Evolutionary conservation across 108 stramenopile species (phyloP).

Genomic region (Fistulifera solaris): DNA sequence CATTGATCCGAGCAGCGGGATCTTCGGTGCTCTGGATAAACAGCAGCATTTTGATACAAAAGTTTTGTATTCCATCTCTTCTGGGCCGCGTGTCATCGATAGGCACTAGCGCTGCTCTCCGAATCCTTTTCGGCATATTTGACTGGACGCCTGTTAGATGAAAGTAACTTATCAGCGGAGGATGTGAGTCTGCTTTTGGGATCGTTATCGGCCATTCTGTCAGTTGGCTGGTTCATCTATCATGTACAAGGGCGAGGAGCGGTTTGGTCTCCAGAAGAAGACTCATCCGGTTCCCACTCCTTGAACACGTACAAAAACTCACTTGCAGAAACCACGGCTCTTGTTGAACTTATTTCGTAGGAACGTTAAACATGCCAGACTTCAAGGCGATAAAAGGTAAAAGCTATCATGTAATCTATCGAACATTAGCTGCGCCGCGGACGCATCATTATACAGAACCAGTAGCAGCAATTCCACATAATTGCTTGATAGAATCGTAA

Average conservation of each 20-base stretch:
- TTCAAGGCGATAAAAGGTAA: neutral
- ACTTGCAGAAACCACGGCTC: neutral
- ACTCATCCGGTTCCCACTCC: neutral
- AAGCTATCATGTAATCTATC: neutral
- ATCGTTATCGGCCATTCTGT: neutral
- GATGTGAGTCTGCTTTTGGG: slow-evolving; percentile 27
- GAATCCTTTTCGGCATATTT: slow-evolving; percentile 44
- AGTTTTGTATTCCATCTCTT: slow-evolving; percentile 31
- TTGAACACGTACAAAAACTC: neutral
- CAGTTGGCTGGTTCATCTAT: neutral
- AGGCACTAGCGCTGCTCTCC: slow-evolving; percentile 37
- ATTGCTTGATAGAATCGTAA: slow-evolving; percentile 79
- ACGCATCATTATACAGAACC: slow-evolving; percentile 16
- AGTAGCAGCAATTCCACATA: slow-evolving; percentile 66
- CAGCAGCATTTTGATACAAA: slow-evolving; percentile 41
- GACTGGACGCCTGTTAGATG: slow-evolving; percentile 44
- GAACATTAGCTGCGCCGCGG: neutral
- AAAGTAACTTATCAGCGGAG: slow-evolving; percentile 15
- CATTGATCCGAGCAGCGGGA: slow-evolving; percentile 39
- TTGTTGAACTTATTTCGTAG: neutral
- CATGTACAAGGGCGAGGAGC: slow-evolving; percentile 1
- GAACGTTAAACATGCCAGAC: neutral
- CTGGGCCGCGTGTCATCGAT: slow-evolving; percentile 52
- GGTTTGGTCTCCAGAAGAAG: neutral
- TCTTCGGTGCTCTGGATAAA: slow-evolving; percentile 48